Evolutionary conservation across 2,329 filamentous ascomycete species (phyloP), one percentile per base, ranked within the genome.

Genomic region (Alternaria angustiovoidea): DNA sequence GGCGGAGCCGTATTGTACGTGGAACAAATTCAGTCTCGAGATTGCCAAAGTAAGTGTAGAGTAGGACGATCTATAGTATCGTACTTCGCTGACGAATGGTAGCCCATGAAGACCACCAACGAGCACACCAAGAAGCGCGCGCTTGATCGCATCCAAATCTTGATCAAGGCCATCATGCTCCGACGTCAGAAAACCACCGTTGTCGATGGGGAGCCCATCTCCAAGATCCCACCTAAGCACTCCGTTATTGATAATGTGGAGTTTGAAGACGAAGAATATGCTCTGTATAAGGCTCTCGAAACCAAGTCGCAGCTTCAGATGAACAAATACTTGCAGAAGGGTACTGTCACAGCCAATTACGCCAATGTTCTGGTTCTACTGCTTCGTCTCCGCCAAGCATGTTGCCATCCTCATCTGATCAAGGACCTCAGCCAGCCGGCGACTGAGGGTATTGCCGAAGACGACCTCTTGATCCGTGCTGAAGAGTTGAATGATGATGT

Each of bases 111-210:
- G 61, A 71, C 69, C 2, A 68, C 64, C 6, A 69, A 75, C 39
- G 75, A 80, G 2, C 57, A 48, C 30, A 63, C 18, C 71, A 77
- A 57, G 63, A 79, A 63, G 22, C 65, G 62, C 30, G 89, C 89
- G 2, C 92, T 96, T 88, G 80, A 80, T 52, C 87, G 89, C 67
- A 80, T 97, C 5, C 92, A 92, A 59, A 87, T 88, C 6, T 78
- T 97, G 5, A 85, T 96, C 38, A 93, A 92, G 70, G 90, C 91
- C 1, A 88, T 94, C 48, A 89, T 96, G 80, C 84, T 97, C 51
- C 90, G 93, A 28, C 89, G 94, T 20, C 94, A 89, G 57, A 97
- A 97, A 79, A 84, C 87, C 34, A 93, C 92, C 0, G 81, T 86
- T 64, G 89, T 96, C 55, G 89, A 97, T 73, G 93, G 93, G 7